Conservation (phyloP, 2,329 filamentous ascomycete genomes). For the Ceratocystis diversiconidia region DNA sequence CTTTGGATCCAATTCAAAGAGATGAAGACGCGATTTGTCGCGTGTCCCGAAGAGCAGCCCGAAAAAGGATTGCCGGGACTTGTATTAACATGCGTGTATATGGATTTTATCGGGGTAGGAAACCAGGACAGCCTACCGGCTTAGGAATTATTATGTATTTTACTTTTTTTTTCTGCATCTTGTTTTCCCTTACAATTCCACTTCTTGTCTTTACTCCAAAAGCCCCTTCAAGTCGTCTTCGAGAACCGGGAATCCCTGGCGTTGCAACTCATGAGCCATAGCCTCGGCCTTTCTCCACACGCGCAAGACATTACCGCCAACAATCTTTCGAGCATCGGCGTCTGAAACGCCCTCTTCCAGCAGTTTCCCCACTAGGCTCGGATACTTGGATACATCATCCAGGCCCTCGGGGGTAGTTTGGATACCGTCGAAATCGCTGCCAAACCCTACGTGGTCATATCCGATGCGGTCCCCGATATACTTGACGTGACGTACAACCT, state of each 20-base stretch:
- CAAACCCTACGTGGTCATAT: conserved; percentile 75
- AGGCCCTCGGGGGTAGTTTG: conserved; percentile 52
- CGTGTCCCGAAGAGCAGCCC: neutral
- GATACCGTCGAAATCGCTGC: conserved; percentile 82
- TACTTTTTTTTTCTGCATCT: conserved; percentile 4
- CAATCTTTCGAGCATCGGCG: conserved; percentile 57
- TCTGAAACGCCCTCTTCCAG: conserved; percentile 61
- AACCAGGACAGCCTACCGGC: neutral
- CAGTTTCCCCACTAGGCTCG: conserved; percentile 61
- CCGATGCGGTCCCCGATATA: conserved; percentile 74
- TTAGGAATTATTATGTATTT: neutral
- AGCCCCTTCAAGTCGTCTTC: conserved; percentile 33
- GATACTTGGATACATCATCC: conserved; percentile 75
- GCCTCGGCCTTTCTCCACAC: conserved; percentile 71
- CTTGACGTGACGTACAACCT: conserved; percentile 66
- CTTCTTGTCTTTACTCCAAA: neutral
- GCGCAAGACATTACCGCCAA: conserved; percentile 65
- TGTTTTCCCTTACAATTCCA: neutral
- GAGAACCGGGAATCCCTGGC: conserved; percentile 35
- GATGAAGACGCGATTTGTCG: neutral
- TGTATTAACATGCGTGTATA: conserved; percentile 9
- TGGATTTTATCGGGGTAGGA: conserved; percentile 1
- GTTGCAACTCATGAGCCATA: conserved; percentile 53
- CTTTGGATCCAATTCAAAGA: neutral
- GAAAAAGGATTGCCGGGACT: neutral